Evolutionary conservation across 140 eudicot species (phyloP).

Genomic region (Erigeron philadelphicus): DNA sequence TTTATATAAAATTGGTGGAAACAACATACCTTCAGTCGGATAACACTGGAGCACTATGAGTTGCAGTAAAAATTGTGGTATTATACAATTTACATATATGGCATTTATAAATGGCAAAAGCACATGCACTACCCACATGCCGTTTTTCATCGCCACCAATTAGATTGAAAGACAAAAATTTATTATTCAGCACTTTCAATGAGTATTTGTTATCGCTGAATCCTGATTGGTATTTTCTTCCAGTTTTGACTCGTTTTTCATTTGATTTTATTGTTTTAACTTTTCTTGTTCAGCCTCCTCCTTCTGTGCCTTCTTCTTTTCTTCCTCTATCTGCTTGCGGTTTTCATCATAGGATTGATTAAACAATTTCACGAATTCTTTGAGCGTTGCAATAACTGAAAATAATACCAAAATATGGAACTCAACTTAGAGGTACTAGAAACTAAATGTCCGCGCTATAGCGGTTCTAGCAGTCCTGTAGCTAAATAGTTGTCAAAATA

Average conservation of each 20-base stretch:
- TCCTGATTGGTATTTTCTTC: conserved; percentile 17
- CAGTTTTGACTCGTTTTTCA: conserved; percentile 19
- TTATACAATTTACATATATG: conserved; percentile 31
- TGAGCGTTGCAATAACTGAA: conserved; percentile 71
- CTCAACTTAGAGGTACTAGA: neutral
- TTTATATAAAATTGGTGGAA: neutral
- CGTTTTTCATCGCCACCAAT: conserved; percentile 18
- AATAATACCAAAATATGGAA: conserved; percentile 11
- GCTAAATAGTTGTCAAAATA: too few species aligned
- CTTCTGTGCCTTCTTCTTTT: conserved; percentile 65
- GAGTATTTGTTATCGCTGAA: conserved; percentile 15
- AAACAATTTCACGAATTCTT: conserved; percentile 71
- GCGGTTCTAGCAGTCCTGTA: too few species aligned
- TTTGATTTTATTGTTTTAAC: conserved; percentile 21
- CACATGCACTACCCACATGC: conserved; percentile 21
- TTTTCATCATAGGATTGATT: conserved; percentile 70
- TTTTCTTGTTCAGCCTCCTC: conserved; percentile 42
- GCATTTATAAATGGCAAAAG: conserved; percentile 18
- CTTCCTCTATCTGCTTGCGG: conserved; percentile 67
- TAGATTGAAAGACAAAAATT: neutral
- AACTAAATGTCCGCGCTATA: neutral
- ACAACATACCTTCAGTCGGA: conserved; percentile 23
- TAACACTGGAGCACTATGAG: conserved; percentile 28
- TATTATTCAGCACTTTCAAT: conserved; percentile 9
- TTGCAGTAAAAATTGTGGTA: conserved; percentile 30